These are phyloP conservation scores for Paramecium primaurelia DNA, from an alignment of 73 alveolate genomes.

Conservation along the genomic window DNA sequence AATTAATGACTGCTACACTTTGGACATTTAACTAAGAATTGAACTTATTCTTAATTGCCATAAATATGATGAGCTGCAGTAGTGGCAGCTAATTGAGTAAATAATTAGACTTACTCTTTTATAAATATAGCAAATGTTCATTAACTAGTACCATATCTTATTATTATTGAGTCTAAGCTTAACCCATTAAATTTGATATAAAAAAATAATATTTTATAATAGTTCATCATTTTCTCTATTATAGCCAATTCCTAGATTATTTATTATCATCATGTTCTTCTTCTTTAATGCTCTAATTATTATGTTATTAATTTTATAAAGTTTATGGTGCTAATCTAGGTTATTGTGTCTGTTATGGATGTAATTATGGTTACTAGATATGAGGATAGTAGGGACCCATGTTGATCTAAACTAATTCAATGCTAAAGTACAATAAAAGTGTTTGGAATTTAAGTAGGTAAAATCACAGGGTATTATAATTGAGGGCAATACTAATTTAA, in stretches of 20 bases:
- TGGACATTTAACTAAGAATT: neutral
- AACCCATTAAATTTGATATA: neutral
- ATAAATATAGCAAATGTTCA: neutral
- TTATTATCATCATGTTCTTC: neutral
- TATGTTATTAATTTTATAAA: neutral
- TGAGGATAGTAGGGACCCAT: conserved; percentile 3
- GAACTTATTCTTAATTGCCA: neutral
- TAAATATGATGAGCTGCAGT: neutral
- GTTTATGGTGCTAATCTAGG: neutral
- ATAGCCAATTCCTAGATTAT: neutral
- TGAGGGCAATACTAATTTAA: neutral
- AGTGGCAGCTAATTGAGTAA: neutral
- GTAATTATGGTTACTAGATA: neutral
- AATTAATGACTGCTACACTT: neutral
- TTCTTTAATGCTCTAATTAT: neutral
- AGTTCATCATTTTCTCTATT: neutral
- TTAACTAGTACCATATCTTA: neutral
- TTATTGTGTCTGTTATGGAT: neutral
- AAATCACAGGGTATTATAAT: neutral
- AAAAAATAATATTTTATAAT: neutral
- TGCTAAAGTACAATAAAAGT: neutral
- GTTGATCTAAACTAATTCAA: neutral
- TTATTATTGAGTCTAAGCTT: neutral
- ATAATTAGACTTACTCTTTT: neutral
- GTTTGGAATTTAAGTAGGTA: conserved; percentile 11